Conservation (phyloP, 2,329 filamentous ascomycete genomes). For the Pseudocercospora macadamiae region DNA sequence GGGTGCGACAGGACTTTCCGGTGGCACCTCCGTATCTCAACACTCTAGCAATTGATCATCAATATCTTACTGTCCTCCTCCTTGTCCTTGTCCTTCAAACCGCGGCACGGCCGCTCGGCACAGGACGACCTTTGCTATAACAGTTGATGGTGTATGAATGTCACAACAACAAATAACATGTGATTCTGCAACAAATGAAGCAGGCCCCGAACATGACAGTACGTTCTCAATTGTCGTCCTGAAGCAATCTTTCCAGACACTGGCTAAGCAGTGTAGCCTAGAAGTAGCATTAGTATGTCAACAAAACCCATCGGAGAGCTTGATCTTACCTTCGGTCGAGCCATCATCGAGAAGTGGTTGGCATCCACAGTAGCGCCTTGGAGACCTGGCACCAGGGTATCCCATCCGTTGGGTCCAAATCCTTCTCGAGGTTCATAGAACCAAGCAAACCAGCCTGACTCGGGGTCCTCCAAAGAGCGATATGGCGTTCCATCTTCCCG, state of each 20-base stretch:
- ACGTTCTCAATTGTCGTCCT: background rate
- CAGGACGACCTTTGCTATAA: too few relatives aligned
- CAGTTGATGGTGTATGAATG: too few relatives aligned
- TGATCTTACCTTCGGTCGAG: background rate
- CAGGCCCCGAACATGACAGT: too few relatives aligned
- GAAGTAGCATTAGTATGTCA: background rate
- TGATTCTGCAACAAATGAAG: too few relatives aligned
- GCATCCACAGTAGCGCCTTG: background rate
- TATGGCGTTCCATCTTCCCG: background rate
- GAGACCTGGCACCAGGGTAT: background rate
- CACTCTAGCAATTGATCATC: too few relatives aligned
- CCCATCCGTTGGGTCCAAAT: background rate
- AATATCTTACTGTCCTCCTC: too few relatives aligned
- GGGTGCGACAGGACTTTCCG: too few relatives aligned
- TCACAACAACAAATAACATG: too few relatives aligned
- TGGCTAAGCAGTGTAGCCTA: background rate
- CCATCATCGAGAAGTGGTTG: background rate
- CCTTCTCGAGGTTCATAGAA: background rate
- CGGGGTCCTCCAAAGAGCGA: background rate
- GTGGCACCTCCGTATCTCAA: too few relatives aligned
- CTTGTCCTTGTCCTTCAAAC: too few relatives aligned
- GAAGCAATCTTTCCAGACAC: background rate
- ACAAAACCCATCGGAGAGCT: background rate
- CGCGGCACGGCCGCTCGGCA: too few relatives aligned
- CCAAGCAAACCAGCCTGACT: background rate